A percentile compares a stretch with the other conserved stretches of the same genome.
Conservation (phyloP, 1,139 yeast genomes). For the Diutina mesorugosa region DNA sequence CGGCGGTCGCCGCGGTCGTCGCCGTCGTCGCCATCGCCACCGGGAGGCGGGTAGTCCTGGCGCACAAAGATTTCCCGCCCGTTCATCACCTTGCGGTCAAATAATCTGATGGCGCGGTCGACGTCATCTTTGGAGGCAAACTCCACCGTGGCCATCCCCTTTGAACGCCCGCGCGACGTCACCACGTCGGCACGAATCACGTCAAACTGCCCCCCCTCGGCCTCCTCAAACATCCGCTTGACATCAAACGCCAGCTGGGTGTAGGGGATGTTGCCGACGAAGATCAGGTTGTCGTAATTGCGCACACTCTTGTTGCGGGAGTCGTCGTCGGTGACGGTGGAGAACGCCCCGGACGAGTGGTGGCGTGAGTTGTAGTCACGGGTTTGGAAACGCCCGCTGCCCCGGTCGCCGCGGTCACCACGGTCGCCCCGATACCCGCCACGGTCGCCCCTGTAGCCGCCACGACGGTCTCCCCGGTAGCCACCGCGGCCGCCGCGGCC, state of each 20-base stretch:
- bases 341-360: not conserved
- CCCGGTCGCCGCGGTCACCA: not conserved
- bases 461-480: slow-evolving; percentile 9
- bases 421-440: not conserved
- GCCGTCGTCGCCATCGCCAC: slow-evolving; percentile 4
- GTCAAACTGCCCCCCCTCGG: slow-evolving; percentile 36
- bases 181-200: slow-evolving; percentile 83
- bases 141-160: slow-evolving; percentile 93
- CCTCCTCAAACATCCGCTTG: slow-evolving; percentile 36
- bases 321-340: slow-evolving; percentile 14
- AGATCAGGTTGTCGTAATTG: slow-evolving; percentile 56
- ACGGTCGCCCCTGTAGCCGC: not conserved
- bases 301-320: slow-evolving; percentile 35
- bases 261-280: slow-evolving; percentile 65
- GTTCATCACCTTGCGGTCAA: slow-evolving; percentile 51
- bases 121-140: slow-evolving; percentile 61
- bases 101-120: slow-evolving; percentile 56
- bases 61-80: slow-evolving; percentile 87
- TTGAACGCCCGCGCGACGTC: slow-evolving; percentile 68
- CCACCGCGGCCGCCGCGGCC: slow-evolving; percentile 14
- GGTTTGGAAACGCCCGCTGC: not conserved
- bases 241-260: slow-evolving; percentile 48
- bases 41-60: slow-evolving; percentile 76
- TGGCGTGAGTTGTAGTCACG: not conserved
- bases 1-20: slow-evolving; percentile 6